A percentile compares a stretch with the other conserved stretches of the same genome.
Conservation (phyloP, 108 stramenopile genomes). For the Epithemia pelagica region DNA sequence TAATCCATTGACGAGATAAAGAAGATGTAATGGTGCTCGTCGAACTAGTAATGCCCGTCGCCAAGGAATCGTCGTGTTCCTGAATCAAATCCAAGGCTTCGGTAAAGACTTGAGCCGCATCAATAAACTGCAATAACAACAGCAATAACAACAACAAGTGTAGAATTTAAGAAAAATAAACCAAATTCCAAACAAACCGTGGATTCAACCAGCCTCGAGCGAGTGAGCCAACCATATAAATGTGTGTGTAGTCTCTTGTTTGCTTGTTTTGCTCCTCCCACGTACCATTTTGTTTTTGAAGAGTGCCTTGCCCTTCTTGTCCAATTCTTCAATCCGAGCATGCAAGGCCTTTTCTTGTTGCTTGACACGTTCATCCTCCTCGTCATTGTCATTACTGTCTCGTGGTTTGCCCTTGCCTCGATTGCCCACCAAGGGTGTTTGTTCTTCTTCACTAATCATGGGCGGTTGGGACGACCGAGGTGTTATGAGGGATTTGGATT, state of each 20-base stretch:
- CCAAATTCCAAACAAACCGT: neutral
- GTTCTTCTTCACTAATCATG: neutral
- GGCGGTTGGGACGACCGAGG: neutral
- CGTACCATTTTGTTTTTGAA: constrained; percentile 69
- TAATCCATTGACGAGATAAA: constrained; percentile 64
- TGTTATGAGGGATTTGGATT: neutral
- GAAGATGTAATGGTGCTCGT: constrained; percentile 12
- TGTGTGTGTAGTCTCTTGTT: neutral
- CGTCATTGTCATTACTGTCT: neutral
- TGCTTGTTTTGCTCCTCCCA: neutral
- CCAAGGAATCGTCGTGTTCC: constrained; percentile 6
- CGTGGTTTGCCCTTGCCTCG: neutral
- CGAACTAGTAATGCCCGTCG: constrained; percentile 8
- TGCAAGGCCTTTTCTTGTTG: constrained; percentile 35
- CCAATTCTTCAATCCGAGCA: constrained; percentile 74
- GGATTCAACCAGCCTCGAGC: neutral
- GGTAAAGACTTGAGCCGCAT: constrained; percentile 75
- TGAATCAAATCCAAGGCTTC: constrained; percentile 74
- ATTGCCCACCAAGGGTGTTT: neutral
- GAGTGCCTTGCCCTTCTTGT: constrained; percentile 73
- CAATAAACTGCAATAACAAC: constrained; percentile 36
- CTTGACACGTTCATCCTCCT: neutral
- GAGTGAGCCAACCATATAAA: neutral
- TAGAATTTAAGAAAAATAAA: neutral
- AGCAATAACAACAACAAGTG: neutral